phyloP scores from a whole-genome alignment of 2,329 filamentous ascomycete genomes.

The Geosmithia morbida region DNA sequence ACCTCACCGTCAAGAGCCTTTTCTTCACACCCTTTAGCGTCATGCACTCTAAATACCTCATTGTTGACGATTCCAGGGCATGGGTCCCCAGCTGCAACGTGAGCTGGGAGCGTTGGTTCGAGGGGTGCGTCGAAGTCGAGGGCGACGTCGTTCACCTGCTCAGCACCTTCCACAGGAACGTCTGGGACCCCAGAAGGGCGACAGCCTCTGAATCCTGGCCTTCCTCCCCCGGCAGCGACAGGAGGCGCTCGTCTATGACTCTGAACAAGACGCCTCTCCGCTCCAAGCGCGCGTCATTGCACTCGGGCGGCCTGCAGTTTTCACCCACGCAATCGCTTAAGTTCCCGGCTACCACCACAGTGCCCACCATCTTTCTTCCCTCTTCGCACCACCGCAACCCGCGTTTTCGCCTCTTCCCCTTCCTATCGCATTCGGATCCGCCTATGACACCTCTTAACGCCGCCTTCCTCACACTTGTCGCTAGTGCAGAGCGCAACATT shows the following conservation, averaged over 20 bases:
- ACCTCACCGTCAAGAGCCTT: conserved; percentile 59
- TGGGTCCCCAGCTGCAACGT: conserved; percentile 72
- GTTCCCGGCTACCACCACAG: conserved; percentile 9
- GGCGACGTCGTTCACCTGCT: conserved; percentile 49
- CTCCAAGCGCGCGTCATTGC: conserved; percentile 2
- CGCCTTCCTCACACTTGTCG: conserved; percentile 46
- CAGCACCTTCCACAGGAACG: conserved; percentile 47
- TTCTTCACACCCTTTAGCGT: conserved; percentile 72
- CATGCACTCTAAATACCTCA: conserved; percentile 77
- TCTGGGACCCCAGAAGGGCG: conserved; percentile 39
- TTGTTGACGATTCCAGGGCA: conserved; percentile 52
- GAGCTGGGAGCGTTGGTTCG: conserved; percentile 80
- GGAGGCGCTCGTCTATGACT: background rate
- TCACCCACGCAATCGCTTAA: conserved; percentile 14
- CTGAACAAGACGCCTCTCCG: background rate
- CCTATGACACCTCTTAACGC: conserved; percentile 55
- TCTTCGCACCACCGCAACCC: conserved; percentile 61
- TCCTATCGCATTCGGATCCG: conserved; percentile 29
- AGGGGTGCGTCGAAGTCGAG: conserved; percentile 55
- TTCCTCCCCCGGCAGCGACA: background rate
- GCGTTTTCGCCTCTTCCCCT: conserved; percentile 43
- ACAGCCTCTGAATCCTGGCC: background rate
- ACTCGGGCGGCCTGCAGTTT: conserved; percentile 2
- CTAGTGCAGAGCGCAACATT: conserved; percentile 41
- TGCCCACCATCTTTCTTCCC: conserved; percentile 52